These are phyloP conservation scores for Protomyces inouyei DNA, from an alignment of 1,139 yeast species.

Conservation along the genomic window DNA sequence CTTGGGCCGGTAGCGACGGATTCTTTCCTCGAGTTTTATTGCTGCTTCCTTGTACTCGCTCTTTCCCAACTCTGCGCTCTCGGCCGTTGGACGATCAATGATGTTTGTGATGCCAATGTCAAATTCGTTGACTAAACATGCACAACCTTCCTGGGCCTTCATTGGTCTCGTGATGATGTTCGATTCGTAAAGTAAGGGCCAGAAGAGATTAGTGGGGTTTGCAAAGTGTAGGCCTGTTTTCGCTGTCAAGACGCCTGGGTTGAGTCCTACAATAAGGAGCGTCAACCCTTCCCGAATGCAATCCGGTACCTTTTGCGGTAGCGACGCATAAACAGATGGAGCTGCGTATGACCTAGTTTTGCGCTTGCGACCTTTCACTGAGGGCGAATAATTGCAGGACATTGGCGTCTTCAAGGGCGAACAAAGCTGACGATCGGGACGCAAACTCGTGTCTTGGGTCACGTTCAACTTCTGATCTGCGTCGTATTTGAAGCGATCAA, in stretches of 20 bases:
- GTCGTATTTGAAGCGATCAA: background rate
- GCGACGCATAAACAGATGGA: conserved; percentile 36
- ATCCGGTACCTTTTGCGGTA: conserved; percentile 41
- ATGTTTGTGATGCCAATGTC: conserved; percentile 68
- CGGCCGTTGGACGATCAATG: conserved; percentile 59
- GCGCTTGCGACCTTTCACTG: conserved; percentile 1
- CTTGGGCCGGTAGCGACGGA: conserved; percentile 43
- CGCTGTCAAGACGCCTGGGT: conserved; percentile 68
- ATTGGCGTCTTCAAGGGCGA: too few relatives aligned
- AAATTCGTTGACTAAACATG: conserved; percentile 38
- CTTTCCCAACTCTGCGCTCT: conserved; percentile 52
- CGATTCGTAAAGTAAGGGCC: conserved; percentile 60
- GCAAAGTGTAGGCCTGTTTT: conserved; percentile 67
- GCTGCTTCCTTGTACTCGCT: conserved; percentile 56
- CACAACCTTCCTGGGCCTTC: conserved; percentile 12
- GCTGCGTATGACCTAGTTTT: conserved; percentile 33
- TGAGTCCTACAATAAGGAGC: conserved; percentile 64
- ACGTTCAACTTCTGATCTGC: background rate
- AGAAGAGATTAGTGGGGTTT: conserved; percentile 62
- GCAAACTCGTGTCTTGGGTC: too few relatives aligned
- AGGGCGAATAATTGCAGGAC: too few relatives aligned
- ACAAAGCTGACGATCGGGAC: too few relatives aligned
- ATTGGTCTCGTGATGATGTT: conserved; percentile 41
- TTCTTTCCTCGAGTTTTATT: conserved; percentile 49
- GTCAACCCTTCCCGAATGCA: conserved; percentile 38